Conservation (phyloP, 768 basidiomycete species). For the Russula ochroleuca region DNA sequence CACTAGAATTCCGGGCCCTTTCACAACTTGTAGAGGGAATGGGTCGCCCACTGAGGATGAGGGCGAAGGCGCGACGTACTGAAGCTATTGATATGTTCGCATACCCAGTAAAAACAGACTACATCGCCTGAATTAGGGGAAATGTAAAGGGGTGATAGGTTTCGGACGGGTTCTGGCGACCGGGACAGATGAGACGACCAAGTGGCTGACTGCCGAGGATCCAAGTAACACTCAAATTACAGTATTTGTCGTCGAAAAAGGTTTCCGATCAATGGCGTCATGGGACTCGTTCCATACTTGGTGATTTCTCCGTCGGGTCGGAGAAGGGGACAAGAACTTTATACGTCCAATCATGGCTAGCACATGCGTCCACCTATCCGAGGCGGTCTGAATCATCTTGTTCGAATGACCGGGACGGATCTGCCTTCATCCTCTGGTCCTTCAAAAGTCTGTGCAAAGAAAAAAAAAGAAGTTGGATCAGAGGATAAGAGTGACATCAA, state of each 20-base stretch:
- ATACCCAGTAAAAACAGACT: not conserved
- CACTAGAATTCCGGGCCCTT: no score
- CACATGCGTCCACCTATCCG: constrained; percentile 30
- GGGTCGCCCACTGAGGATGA: no score
- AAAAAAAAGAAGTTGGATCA: not conserved
- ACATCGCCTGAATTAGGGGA: not conserved
- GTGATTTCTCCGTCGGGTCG: not conserved
- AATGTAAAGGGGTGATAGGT: not conserved
- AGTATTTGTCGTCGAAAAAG: no score
- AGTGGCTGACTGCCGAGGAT: no score
- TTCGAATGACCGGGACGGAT: constrained; percentile 47
- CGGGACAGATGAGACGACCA: not conserved
- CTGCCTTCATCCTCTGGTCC: constrained; percentile 70
- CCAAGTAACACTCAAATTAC: no score
- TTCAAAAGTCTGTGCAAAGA: constrained; percentile 66
- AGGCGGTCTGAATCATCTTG: constrained; percentile 46
- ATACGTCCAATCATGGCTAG: no score
- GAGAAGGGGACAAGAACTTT: no score
- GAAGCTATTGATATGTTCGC: not conserved
- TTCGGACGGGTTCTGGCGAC: not conserved
- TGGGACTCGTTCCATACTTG: not conserved
- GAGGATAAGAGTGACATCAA: not conserved
- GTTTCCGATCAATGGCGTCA: not conserved
- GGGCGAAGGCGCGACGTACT: no score
- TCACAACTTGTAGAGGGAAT: no score